Evolutionary conservation across 495 filamentous ascomycete species (phyloP).

Genomic region (Xylaria telfairii): DNA sequence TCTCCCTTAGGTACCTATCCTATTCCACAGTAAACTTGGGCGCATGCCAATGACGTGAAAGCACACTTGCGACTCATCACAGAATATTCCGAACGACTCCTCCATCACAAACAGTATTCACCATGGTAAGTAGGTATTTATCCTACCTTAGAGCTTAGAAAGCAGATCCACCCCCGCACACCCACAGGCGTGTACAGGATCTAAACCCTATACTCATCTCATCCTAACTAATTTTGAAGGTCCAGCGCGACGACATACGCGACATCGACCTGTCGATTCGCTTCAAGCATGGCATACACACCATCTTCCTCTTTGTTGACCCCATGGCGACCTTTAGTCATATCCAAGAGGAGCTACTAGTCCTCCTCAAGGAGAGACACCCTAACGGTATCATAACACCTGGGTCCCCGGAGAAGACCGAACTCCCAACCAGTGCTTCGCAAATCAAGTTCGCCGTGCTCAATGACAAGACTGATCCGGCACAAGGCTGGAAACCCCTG

Average conservation of each 20-base stretch:
- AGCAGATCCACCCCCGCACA: not conserved
- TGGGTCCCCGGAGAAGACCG: constrained; percentile 29
- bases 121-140: constrained; percentile 3
- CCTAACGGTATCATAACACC: constrained; percentile 50
- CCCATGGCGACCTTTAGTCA: constrained; percentile 63
- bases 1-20: no score
- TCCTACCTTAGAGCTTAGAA: not conserved
- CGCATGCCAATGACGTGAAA: not conserved
- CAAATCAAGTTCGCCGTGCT: constrained; percentile 51
- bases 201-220: not conserved
- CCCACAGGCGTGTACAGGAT: constrained; percentile 6
- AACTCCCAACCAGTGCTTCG: constrained; percentile 45
- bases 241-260: constrained; percentile 34
- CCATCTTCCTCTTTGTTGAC: constrained; percentile 73
- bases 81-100: not conserved
- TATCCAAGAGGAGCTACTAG: constrained; percentile 69
- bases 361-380: constrained; percentile 55
- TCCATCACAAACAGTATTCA: not conserved
- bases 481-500: constrained; percentile 50
- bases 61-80: not conserved
- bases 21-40: not conserved
- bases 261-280: constrained; percentile 67
- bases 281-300: constrained; percentile 80
- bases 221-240: constrained; percentile 26
- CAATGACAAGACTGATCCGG: constrained; percentile 39